Percentiles rank a stretch among this genome's conserved stretches.
These are phyloP conservation scores for Lagerstroemia fauriei DNA, from an alignment of 441 rosid genomes.

Conservation along the genomic window DNA sequence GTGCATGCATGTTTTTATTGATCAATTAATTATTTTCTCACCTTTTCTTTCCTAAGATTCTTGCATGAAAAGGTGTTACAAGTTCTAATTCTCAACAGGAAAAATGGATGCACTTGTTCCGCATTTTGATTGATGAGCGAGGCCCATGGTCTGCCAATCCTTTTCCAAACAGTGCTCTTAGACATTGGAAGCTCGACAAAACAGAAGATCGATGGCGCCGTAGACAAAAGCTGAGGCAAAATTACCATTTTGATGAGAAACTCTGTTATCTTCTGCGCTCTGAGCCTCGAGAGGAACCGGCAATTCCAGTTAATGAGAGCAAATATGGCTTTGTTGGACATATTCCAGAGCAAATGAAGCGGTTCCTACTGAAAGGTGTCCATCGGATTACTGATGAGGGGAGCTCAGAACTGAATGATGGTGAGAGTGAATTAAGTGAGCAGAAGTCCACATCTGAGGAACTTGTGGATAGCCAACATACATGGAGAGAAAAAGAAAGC, in stretches of 20 bases:
- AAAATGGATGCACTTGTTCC: constrained; percentile 96
- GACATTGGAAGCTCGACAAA: constrained; percentile 96
- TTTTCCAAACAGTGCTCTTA: constrained; percentile 73
- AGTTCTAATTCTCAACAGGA: constrained; percentile 50
- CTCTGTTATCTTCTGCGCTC: constrained; percentile 69
- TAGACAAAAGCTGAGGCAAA: constrained; percentile 86
- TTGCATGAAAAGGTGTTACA: constrained; percentile 14
- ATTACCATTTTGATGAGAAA: constrained; percentile 88
- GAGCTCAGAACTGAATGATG: constrained; percentile 66
- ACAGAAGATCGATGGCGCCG: constrained; percentile 98
- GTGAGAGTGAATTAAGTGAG: constrained; percentile 52
- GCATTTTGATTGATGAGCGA: constrained; percentile 90
- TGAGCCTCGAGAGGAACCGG: constrained; percentile 49
- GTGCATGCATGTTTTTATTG: constrained; percentile 24
- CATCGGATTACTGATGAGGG: constrained; percentile 85
- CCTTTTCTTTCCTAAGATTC: constrained; percentile 12
- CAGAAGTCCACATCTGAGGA: constrained; percentile 54
- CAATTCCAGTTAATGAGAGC: constrained; percentile 49
- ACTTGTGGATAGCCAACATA: constrained; percentile 46
- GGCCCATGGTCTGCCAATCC: constrained; percentile 99
- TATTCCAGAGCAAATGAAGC: constrained; percentile 98
- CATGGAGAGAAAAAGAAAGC: constrained; percentile 57
- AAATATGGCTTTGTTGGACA: constrained; percentile 75
- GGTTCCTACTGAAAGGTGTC: constrained; percentile 81
- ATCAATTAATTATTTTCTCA: neutral